Base-by-base conservation (phyloP, 2,329 filamentous ascomycete species). In the Aureobasidium mangrovei region DNA sequence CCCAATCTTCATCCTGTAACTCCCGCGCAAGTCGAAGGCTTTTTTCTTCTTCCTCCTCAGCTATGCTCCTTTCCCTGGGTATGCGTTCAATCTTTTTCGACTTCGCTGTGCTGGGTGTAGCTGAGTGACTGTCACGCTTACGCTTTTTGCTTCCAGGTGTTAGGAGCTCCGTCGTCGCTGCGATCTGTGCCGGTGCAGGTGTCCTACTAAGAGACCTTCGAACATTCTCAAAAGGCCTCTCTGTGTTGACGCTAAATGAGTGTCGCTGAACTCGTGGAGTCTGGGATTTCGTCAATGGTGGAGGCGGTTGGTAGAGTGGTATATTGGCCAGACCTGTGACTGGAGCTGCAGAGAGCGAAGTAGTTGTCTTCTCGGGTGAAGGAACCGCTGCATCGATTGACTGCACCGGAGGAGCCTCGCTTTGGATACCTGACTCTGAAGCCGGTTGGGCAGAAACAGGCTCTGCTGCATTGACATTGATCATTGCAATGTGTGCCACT, bases 71-170 rank as follows among this genome's bases (percentile, higher is more conserved):
- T 24, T 64, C 63, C 51, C 64, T 65, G 24, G 28, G 38, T 4
- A 47, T 38, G 9, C 26, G 18, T 39, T 61, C 63, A 36, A 61
- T 59, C 18, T 59, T 60, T 35, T 60, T 59, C 9, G 40, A 44
- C 38, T 58, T 61, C 38, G 59, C 57, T 9, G 61, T 58, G 5
- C 61, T 60, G n/a, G 52, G 44, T 5, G 43, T 46, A 2, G 66
- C 61, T 2, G 63, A 65, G 38, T 66, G 69, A 8, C 66, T 64
- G 38, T 55, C 38, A 8, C 64, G 65, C 29, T 61, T 63, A 48
- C 60, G 65, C 32, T 60, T 62, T 24, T 58, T 53, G 45, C 60
- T 62, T 35, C 56, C 18, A 39, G 61, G 39, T 6, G 46, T 55
- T 24, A 33, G 36, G 18, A 42, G 52, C 38, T 53, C 49, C n/a